These are phyloP conservation scores for Takakia lepidozioides DNA, from an alignment of 225 moss, liverwort and hornwort species.

Conservation along the genomic window DNA sequence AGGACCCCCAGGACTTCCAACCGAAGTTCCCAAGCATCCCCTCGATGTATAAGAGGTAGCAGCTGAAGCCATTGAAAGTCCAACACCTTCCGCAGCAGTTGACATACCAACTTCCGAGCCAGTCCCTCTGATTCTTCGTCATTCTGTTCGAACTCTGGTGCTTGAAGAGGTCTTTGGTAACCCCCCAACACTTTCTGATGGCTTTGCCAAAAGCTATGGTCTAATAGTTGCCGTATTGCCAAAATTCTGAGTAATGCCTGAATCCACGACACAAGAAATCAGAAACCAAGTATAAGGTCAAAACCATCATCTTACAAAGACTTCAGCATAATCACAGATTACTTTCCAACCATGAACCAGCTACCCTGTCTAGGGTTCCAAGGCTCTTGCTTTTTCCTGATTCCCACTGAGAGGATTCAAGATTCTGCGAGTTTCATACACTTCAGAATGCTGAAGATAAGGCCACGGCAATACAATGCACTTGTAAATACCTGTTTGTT, in stretches of 20 bases:
- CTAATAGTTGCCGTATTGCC: constrained; percentile 70
- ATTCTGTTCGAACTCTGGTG: constrained; percentile 11
- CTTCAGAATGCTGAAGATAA: no score
- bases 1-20: constrained; percentile 68
- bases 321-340: no score
- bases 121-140: constrained; percentile 29
- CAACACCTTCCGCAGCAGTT: constrained; percentile 51
- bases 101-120: constrained; percentile 70
- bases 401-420: no score
- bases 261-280: constrained; percentile 14
- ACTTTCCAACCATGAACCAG: no score
- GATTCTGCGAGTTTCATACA: no score
- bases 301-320: no score
- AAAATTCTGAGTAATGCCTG: constrained; percentile 62
- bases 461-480: no score
- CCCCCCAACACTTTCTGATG: constrained; percentile 27
- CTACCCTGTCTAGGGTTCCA: no score
- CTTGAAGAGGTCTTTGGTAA: constrained; percentile 11
- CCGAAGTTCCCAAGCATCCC: constrained; percentile 69
- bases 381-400: no score
- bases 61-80: constrained; percentile 76
- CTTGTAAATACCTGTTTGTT: constrained; percentile 89
- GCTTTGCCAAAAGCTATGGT: constrained; percentile 69
- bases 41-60: constrained; percentile 61
- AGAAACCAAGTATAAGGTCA: no score